Percentiles rank a stretch among this genome's conserved stretches.
Evolutionary conservation across 2,329 filamentous ascomycete genomes (phyloP).

Genomic region (Alternaria sp.): DNA sequence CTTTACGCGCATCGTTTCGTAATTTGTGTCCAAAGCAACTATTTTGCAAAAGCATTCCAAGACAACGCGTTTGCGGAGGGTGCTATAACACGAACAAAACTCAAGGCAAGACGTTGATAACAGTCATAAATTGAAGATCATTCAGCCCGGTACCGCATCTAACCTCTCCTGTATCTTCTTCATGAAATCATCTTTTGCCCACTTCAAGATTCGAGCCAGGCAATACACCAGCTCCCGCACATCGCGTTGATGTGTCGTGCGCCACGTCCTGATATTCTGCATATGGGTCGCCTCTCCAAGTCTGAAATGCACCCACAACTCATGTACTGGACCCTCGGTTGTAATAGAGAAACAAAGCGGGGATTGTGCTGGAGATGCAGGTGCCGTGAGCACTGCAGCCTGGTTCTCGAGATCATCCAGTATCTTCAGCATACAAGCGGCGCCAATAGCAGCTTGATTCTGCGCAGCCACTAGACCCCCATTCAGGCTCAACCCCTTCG

Average conservation of each 20-base stretch:
- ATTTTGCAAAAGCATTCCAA: no score
- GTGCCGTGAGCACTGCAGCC: conserved; percentile 4
- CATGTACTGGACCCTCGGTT: conserved; percentile 29
- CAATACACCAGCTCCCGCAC: conserved; percentile 18
- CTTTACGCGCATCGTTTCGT: no score
- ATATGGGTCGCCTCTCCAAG: conserved; percentile 19
- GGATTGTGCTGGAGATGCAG: conserved; percentile 3
- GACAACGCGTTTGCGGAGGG: no score
- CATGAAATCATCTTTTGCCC: conserved; percentile 13
- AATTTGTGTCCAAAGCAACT: no score
- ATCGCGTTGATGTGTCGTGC: conserved; percentile 18
- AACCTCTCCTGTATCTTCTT: conserved; percentile 18
- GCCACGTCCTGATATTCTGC: conserved; percentile 20
- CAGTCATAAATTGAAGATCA: neutral
- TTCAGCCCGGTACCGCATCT: conserved; percentile 11
- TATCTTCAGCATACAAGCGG: conserved; percentile 28
- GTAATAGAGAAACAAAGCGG: conserved; percentile 17
- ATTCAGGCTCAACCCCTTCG: conserved; percentile 25
- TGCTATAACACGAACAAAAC: conserved; percentile 14
- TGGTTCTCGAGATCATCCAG: conserved; percentile 24
- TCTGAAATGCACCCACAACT: conserved; percentile 30
- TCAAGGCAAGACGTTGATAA: conserved; percentile 9
- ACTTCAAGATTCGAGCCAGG: conserved; percentile 21
- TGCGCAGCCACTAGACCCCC: conserved; percentile 28
- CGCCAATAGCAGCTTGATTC: conserved; percentile 30